These are phyloP conservation scores for Mycena latifolia DNA, from an alignment of 768 basidiomycete genomes.

Conservation along the genomic window DNA sequence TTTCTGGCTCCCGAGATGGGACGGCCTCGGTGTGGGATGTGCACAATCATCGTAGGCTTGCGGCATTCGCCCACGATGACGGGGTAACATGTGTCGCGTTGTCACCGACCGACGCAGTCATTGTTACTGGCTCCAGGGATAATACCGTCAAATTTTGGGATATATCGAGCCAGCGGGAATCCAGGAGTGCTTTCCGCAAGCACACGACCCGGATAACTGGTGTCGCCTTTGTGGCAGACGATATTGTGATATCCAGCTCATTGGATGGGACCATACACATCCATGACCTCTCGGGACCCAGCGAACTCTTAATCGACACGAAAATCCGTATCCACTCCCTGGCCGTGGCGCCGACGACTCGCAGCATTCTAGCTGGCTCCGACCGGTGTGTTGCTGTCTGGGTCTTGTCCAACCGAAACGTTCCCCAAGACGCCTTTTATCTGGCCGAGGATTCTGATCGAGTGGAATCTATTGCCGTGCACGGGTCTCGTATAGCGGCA, in stretches of 20 bases:
- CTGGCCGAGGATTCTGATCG: conserved; percentile 3
- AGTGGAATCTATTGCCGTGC: background rate
- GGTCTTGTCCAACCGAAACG: conserved; percentile 1
- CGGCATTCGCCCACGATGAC: conserved; percentile 2
- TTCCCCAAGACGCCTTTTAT: background rate
- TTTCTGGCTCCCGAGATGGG: conserved; percentile 25
- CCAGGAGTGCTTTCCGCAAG: background rate
- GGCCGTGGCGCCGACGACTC: background rate
- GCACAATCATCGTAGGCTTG: background rate
- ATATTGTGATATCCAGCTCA: conserved; percentile 19
- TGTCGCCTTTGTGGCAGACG: conserved; percentile 14
- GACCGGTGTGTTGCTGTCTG: conserved; percentile 11
- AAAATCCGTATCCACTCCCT: conserved; percentile 3
- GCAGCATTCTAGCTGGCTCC: conserved; percentile 14
- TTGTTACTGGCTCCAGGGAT: conserved; percentile 23
- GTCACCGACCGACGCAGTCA: conserved; percentile 16
- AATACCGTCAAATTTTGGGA: conserved; percentile 29
- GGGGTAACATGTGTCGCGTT: conserved; percentile 32
- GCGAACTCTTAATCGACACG: background rate
- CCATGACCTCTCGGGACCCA: conserved; percentile 9
- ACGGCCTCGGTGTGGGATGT: conserved; percentile 27
- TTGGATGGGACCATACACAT: conserved; percentile 9
- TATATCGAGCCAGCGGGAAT: conserved; percentile 2
- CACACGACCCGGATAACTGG: conserved; percentile 10
- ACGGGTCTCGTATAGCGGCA: conserved; percentile 18